Percentiles rank a stretch among this genome's conserved stretches.
phyloP scores from a whole-genome alignment of 1,139 yeast species.

The Scheffersomyces illinoinensis region DNA sequence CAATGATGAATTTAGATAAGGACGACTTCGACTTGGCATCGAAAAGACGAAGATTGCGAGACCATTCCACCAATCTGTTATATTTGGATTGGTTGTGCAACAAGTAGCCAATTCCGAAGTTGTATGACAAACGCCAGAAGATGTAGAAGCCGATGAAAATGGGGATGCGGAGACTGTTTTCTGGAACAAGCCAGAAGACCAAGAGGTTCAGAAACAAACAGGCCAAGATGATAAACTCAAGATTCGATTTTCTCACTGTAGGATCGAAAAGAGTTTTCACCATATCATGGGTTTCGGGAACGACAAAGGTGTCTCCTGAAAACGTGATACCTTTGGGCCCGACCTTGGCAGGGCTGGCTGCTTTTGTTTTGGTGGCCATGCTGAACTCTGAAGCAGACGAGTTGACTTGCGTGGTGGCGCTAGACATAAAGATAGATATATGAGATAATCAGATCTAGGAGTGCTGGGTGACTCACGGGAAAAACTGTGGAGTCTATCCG shows the following conservation, averaged over 20 bases:
- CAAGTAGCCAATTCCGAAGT: constrained; percentile 76
- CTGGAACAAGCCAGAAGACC: constrained; percentile 42
- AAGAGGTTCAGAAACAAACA: constrained; percentile 53
- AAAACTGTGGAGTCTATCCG: not conserved
- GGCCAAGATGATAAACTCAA: constrained; percentile 60
- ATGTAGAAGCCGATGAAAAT: constrained; percentile 57
- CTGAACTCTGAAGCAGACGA: not conserved
- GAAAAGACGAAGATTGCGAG: constrained; percentile 51
- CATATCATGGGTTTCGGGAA: constrained; percentile 87
- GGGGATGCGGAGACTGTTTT: constrained; percentile 36
- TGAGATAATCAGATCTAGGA: not conserved
- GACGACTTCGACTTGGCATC: constrained; percentile 11
- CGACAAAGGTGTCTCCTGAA: constrained; percentile 53
- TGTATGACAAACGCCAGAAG: constrained; percentile 78
- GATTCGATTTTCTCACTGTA: constrained; percentile 63
- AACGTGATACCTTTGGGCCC: constrained; percentile 51
- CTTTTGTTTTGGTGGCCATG: not conserved
- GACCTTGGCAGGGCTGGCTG: not conserved
- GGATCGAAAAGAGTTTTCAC: constrained; percentile 82
- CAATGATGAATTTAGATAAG: constrained; percentile 44
- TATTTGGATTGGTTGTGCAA: constrained; percentile 68
- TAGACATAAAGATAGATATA: not conserved
- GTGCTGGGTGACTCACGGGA: not conserved
- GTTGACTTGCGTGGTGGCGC: not conserved
- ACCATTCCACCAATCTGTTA: constrained; percentile 56